Percentiles rank a stretch among this genome's conserved stretches.
These are phyloP conservation scores for Davidsoniella virescens DNA, from an alignment of 2,329 filamentous ascomycete genomes.

Conservation along the genomic window DNA sequence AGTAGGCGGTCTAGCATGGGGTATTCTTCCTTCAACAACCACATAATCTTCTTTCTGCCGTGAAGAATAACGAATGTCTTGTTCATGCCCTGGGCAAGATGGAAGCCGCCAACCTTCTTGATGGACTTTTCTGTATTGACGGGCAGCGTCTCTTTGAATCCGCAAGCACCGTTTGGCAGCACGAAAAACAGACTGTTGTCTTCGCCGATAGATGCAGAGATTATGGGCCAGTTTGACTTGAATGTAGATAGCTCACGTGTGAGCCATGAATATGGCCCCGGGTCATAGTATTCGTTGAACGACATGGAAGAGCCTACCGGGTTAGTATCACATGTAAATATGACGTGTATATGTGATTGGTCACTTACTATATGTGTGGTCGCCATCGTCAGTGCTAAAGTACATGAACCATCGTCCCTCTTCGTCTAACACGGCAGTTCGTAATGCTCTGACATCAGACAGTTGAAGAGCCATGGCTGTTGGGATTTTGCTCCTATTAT, in stretches of 20 bases:
- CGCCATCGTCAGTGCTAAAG: conserved; percentile 6
- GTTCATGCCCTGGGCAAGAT: conserved; percentile 4
- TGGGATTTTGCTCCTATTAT: conserved; percentile 6
- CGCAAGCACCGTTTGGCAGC: background rate
- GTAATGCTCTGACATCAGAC: conserved; percentile 2
- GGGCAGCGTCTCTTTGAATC: background rate
- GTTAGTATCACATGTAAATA: background rate
- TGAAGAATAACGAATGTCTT: conserved; percentile 5
- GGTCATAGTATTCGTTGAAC: conserved; percentile 10
- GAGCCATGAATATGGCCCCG: conserved; percentile 8
- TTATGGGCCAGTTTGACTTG: conserved; percentile 3
- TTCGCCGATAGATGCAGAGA: conserved; percentile 5
- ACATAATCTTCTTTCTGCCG: conserved; percentile 1
- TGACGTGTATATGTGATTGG: background rate
- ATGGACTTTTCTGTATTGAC: conserved; percentile 1
- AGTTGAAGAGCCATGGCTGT: conserved; percentile 8
- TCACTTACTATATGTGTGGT: conserved; percentile 9
- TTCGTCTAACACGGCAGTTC: conserved; percentile 8
- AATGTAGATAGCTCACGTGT: conserved; percentile 1
- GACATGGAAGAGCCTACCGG: conserved; percentile 9
- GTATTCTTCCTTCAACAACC: conserved; percentile 4
- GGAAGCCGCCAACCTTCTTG: background rate
- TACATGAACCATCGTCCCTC: conserved; percentile 11
- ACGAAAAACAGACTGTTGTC: conserved; percentile 1
- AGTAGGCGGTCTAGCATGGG: conserved; percentile 2